Evolutionary conservation across 2,329 filamentous ascomycete genomes (phyloP), one percentile per base, ranked within the genome.

Genomic region (Aureobasidium sp.): DNA sequence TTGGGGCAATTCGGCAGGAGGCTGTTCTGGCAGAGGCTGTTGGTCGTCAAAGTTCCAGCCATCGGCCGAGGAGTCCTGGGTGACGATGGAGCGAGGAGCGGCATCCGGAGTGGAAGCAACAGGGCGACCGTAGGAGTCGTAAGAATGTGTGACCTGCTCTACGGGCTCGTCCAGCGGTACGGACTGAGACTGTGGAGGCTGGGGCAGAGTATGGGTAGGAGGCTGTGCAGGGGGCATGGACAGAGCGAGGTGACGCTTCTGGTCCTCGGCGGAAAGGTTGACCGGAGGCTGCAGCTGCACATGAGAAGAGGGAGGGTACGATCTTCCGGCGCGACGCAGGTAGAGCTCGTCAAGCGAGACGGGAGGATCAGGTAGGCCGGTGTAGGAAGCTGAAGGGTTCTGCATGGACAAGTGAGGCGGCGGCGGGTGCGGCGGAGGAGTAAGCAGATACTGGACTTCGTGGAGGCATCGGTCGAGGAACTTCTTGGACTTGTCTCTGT

Each of bases 31-130:
- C 57, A 85, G 83, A 37, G 76, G 68, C n/a, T 80, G 78, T 9
- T 84, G 81, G 61, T 96, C 91, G 58, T 93, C 90, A 66, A 99
- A 99, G 69, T 95, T 92, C 94, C 94, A 99, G 9, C 83, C 89
- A 68, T 96, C 92, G 0, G 75, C 63, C 31, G 55, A 37, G 6
- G 55, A 47, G 69, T 85, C 81, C 57, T 84, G 78, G 25, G 74
- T 68, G 17, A 75, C 66, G 38, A 78, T 76, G 46, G 76, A 76
- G 21, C 61, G 65, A 60, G 57, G 70, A 64, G 43, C 61, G 13
- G 70, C 65, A n/a, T 78, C 75, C 51, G 80, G 78, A 63, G 72
- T 74, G 5, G 66, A 63, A 3, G 73, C 68, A 50, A 83, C 73
- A 51, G 79, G 78, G 51, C 81, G 75, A 21, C 83, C 82, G 66